phyloP scores from a whole-genome alignment of 2,329 filamentous ascomycete genomes.

The Huntiella decipiens region DNA sequence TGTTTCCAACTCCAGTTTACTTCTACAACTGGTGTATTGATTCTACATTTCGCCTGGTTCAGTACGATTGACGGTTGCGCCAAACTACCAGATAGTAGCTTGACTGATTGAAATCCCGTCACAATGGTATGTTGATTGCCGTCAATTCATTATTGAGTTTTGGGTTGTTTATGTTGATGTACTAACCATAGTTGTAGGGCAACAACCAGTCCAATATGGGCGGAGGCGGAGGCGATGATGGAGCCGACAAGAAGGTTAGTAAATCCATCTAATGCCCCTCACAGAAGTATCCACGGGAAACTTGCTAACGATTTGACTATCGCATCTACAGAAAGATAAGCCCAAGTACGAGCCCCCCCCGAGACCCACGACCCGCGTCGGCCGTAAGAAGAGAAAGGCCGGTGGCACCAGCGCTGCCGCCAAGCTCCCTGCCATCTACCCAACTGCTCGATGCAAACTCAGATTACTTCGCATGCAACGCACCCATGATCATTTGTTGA shows the following conservation, averaged over 20 bases:
- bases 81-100: no score
- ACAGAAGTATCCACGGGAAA: not conserved
- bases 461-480: slow-evolving; percentile 95
- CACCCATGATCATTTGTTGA: slow-evolving; percentile 87
- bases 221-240: slow-evolving; percentile 58
- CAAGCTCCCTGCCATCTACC: slow-evolving; percentile 85
- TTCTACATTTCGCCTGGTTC: no score
- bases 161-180: not conserved
- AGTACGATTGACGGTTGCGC: no score
- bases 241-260: slow-evolving; percentile 82
- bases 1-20: no score
- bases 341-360: slow-evolving; percentile 99
- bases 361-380: slow-evolving; percentile 87
- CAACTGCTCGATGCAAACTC: slow-evolving; percentile 93
- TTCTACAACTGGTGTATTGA: not conserved
- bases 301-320: not conserved
- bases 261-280: not conserved
- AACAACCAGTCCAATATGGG: slow-evolving; percentile 79
- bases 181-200: slow-evolving; percentile 33
- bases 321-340: slow-evolving; percentile 72
- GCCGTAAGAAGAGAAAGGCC: slow-evolving; percentile 94
- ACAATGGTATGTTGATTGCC: slow-evolving; percentile 1
- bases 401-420: slow-evolving; percentile 85
- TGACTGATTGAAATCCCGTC: no score
- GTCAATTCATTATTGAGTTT: not conserved